Evolutionary conservation across 1,284 basidiomycete genomes (phyloP), one percentile per base, ranked within the genome.

Genomic region (Flammula alnicola): DNA sequence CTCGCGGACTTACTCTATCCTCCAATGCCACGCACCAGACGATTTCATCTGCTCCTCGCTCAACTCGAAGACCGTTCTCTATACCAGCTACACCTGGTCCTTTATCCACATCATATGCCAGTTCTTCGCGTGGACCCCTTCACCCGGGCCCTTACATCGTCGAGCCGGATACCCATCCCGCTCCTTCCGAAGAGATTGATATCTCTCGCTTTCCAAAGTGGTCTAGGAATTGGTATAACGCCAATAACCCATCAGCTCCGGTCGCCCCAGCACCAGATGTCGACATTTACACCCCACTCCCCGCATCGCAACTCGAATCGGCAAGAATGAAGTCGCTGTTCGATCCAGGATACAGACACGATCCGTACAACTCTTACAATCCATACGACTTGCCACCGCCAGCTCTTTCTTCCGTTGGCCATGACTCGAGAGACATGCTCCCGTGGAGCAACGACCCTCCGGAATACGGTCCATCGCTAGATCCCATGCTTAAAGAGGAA

Each of bases 201-300:
- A 74, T 83, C 25, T 72, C 79, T 11, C 75, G 77, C 30, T 86
- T 85, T 62, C 84, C 84, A 14, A 70, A 77, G 5, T 86, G 80
- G 77, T 78, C 83, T 20, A 72, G 76, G 20, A 70, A 71, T 12
- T 86, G 83, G 83, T 85, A 84, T 61, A 66, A 68, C 49, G 44
- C 62, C 9, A 64, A 68, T 51, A 63, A 43, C 36, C 36, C 46
- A 27, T 23, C 35, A 31, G 22, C 44, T 26, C 39, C 19, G 19
- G 37, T 25, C 40, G 46, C n/a, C 43, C 35, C 11, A 22, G 55
- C 57, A 38, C 54, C 36, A 5, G 54, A 61, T n/a, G 56, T 58
- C 12, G 70, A 72, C 44, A 65, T 70, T 5, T 72, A 73, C 52
- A 68, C 67, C 8, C 59, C 69, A 41, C 56, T 71, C 25, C 70